These are phyloP conservation scores for Sugiyamaella boreocaroliniensis DNA, from an alignment of 805 yeast species.

Conservation along the genomic window DNA sequence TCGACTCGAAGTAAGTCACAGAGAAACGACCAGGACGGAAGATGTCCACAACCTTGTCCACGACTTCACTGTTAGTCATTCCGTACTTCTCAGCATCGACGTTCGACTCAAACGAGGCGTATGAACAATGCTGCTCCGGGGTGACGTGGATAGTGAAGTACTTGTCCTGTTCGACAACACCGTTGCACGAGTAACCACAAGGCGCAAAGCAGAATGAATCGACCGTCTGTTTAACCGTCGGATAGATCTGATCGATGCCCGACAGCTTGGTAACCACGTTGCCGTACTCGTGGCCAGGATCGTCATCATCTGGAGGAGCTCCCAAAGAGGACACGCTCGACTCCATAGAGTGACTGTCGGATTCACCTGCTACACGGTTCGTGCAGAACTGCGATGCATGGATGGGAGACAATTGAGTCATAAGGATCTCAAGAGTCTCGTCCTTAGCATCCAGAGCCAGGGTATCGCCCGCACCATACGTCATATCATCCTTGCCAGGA, in stretches of 20 bases:
- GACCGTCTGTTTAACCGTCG: slow-evolving; percentile 34
- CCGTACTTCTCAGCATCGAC: slow-evolving; percentile 44
- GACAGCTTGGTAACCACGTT: slow-evolving; percentile 55
- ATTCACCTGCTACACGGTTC: slow-evolving; percentile 35
- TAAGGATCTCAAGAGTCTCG: slow-evolving; percentile 80
- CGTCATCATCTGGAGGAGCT: slow-evolving; percentile 38
- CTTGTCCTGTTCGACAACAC: slow-evolving; percentile 53
- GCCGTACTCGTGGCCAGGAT: slow-evolving; percentile 82
- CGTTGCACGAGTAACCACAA: slow-evolving; percentile 91
- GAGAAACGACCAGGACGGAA: slow-evolving; percentile 76
- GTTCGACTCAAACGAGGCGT: slow-evolving; percentile 92
- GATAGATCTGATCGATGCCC: slow-evolving; percentile 56
- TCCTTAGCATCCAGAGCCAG: slow-evolving; percentile 31
- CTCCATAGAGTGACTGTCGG: slow-evolving; percentile 31
- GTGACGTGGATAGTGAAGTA: slow-evolving; percentile 89
- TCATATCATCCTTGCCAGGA: not conserved
- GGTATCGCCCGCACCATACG: not conserved
- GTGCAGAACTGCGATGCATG: slow-evolving; percentile 55
- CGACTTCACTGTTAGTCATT: slow-evolving; percentile 45
- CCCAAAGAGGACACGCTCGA: slow-evolving; percentile 27
- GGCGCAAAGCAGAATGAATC: slow-evolving; percentile 92
- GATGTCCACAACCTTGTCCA: slow-evolving; percentile 51
- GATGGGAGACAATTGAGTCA: slow-evolving; percentile 70
- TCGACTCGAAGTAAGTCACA: slow-evolving; percentile 43
- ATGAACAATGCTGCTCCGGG: slow-evolving; percentile 90